Evolutionary conservation across 129 eudicot species (phyloP), one percentile per base, ranked within the genome.

Genomic region (Centaurea solstitialis): DNA sequence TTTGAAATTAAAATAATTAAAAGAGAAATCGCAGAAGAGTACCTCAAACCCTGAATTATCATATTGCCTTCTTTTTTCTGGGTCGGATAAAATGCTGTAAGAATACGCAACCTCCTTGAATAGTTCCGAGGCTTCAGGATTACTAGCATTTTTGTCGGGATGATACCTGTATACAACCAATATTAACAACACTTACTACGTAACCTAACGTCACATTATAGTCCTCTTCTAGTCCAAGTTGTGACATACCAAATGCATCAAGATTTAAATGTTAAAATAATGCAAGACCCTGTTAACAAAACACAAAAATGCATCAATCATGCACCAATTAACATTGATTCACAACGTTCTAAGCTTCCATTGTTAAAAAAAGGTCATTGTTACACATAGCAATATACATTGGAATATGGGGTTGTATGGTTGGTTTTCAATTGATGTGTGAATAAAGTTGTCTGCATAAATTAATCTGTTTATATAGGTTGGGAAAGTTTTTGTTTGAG

Each of bases 101-200:
- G 98, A 94, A 89, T 88, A 94, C 22, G 98, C 98, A 90, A 94
- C 98, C 87, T 94, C 98, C 80, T 94, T 94, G 85, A 94, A 94
- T 62, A 90, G 88, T 43, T 94, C 98, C 0, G 97, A 86, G 72
- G 98, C 98, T 83, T 90, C 97, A 70, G 98, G 98, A 75, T 94
- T 94, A 69, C 85, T 90, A 26, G 93, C 96, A 89, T 94, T 94
- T 85, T 94, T 94, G 78, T 94, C 98, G 7, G 98, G 98, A 73
- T 94, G 98, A 82, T 94, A 94, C 91, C 98, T 94, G 92, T 59
- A 75, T 62, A 76, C 47, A 30, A 62, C 73, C 80, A 37, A 77
- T 22, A 24, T 82, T 47, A 78, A 70, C 66, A 39, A 26, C 80
- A 57, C 39, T 28, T 40, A 2, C 21, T 8, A 9, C 23, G 0